phyloP scores from a whole-genome alignment of 108 stramenopile genomes.

The Pinguiococcus pyrenoidosus region DNA sequence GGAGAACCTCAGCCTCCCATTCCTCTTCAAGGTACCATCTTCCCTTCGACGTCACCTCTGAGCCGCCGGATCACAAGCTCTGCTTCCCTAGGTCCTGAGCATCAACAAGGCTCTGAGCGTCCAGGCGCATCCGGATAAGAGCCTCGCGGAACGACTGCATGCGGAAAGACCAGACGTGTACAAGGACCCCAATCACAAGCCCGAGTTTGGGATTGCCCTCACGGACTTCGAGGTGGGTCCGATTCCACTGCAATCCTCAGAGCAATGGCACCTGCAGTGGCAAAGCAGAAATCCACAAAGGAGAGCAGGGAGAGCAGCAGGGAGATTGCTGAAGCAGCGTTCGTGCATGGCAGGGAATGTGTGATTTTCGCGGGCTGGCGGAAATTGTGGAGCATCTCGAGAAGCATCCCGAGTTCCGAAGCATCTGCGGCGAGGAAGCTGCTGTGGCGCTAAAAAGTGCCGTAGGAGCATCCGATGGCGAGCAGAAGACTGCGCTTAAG shows the following conservation, averaged over 20 bases:
- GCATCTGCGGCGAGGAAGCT: not conserved
- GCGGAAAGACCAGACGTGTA: constrained; percentile 61
- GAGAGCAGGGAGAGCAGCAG: no score
- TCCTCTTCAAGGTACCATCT: constrained; percentile 45
- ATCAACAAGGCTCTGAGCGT: constrained; percentile 32
- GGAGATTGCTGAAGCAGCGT: no score
- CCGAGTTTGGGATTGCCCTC: constrained; percentile 95
- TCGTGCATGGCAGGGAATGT: no score
- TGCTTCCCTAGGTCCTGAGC: not conserved
- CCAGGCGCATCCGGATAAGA: constrained; percentile 42
- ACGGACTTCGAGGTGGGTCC: constrained; percentile 89
- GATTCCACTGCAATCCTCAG: no score
- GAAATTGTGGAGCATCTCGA: constrained; percentile 35
- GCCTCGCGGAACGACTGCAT: constrained; percentile 61
- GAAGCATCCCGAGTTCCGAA: constrained; percentile 9
- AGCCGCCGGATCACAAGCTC: no score
- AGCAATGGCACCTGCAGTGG: no score
- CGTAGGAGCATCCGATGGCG: not conserved
- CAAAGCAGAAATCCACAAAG: no score
- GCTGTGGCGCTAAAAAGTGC: not conserved
- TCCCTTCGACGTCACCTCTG: no score
- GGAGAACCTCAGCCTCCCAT: constrained; percentile 31
- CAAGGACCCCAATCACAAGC: constrained; percentile 95
- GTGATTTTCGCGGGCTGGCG: constrained; percentile 75
- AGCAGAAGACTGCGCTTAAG: not conserved